phyloP scores from a whole-genome alignment of 163 green algal genomes.

The Trebouxiophyceae sp. region DNA sequence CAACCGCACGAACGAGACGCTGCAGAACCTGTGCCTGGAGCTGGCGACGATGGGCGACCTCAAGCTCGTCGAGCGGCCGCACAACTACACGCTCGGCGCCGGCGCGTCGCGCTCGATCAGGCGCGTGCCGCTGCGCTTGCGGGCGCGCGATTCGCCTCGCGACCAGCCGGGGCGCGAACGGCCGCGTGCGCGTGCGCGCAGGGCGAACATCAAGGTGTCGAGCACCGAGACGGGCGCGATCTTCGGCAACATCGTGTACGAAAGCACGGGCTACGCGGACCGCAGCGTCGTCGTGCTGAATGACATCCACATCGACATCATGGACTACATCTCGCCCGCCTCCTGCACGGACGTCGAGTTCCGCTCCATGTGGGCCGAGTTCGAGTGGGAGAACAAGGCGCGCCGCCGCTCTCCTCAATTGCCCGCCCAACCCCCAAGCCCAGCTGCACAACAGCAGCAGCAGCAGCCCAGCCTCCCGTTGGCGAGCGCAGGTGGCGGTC shows the following conservation, averaged over 20 bases:
- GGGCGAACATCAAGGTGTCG: constrained; percentile 75
- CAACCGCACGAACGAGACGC: constrained; percentile 69
- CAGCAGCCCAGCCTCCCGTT: too few relatives aligned
- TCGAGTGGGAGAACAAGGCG: constrained; percentile 99
- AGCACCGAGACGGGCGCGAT: constrained; percentile 98
- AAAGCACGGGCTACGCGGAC: constrained; percentile 74
- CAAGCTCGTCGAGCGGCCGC: constrained; percentile 95
- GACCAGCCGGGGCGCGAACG: too few relatives aligned
- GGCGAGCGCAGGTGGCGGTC: constrained; percentile 64
- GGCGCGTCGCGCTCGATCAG: constrained; percentile 62
- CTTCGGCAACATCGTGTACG: constrained; percentile 99
- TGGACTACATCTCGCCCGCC: constrained; percentile 98
- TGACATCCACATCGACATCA: constrained; percentile 99
- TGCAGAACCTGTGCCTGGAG: constrained; percentile 93
- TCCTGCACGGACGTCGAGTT: constrained; percentile 83
- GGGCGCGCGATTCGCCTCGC: too few relatives aligned
- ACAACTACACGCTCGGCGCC: constrained; percentile 85
- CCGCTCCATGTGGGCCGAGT: constrained; percentile 99
- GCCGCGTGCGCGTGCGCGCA: too few relatives aligned
- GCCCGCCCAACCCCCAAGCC: too few relatives aligned
- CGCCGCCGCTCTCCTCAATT: neutral
- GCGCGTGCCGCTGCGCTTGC: too few relatives aligned
- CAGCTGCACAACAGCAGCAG: too few relatives aligned
- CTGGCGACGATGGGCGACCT: constrained; percentile 98
- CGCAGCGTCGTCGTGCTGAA: constrained; percentile 82